Evolutionary conservation across 2,329 filamentous ascomycete species (phyloP), one percentile per base, ranked within the genome.

Genomic region (Cladosporium sp.): DNA sequence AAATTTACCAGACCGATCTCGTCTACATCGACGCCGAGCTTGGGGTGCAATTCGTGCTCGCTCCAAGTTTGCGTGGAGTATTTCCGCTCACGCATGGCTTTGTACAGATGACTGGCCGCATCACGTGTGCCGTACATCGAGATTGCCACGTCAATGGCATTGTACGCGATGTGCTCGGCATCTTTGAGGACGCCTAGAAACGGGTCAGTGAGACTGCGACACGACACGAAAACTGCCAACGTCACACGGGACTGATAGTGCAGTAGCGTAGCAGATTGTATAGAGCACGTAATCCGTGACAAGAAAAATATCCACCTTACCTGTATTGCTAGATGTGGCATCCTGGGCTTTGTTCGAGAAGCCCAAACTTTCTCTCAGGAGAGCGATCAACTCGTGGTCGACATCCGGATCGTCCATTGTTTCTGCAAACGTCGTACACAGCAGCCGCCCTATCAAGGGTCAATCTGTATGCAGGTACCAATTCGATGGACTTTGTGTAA

Each of bases 341-440:
- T 72, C 69, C 26, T 66, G 63, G 18, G 67, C 67, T 58, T 65
- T 67, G 36, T 58, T 67, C 14, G 66, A 67, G 10, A 76, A 70
- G 23, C 86, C 86, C 23, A 96, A 84, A 68, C 93, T 91, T 77
- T 95, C 88, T 62, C 93, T 89, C 16, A 98, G 86, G 23, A 97
- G 88, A 70, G 89, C 92, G 23, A 97, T 84, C 54, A 98, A 88
- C 79, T 97, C 93, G 48, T 86, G 89, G 75, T 97, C 94, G 57
- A 90, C 89, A 78, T 97, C 94, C 78, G 96, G 92, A 81, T 97
- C 93, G 56, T 92, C 96, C 91, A 96, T 96, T n/a, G 23, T 43
- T 5, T 23, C 7, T 23, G 10, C 25, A 30, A 18, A 30, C 26
- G 10, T 10, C 18, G 53, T 16, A 57, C n/a, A 36, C 30, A 5